Conservation (phyloP, 2,329 filamentous ascomycete genomes). For the Dactylellina drechsleri region DNA sequence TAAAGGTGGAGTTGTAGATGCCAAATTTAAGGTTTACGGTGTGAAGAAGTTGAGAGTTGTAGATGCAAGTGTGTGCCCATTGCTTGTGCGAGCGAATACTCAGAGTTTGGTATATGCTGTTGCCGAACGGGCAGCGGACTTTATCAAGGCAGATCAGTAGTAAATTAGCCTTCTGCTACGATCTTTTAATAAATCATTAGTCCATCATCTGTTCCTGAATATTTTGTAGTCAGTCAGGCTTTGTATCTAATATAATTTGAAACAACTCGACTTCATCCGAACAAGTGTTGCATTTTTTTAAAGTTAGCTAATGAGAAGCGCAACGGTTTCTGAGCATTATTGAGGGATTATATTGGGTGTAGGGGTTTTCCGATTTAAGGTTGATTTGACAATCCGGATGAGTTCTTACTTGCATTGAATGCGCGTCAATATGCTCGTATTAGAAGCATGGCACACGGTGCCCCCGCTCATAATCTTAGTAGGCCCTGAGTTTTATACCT, state of each 20-base stretch:
- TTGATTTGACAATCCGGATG: neutral
- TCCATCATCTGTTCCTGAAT: too few species aligned
- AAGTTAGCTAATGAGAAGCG: too few species aligned
- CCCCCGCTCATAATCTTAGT: too few species aligned
- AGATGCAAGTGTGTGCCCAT: conserved; percentile 62
- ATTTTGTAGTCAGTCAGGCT: too few species aligned
- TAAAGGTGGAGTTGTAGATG: conserved; percentile 61
- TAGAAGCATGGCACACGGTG: neutral
- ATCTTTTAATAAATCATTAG: neutral
- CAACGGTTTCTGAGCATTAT: too few species aligned
- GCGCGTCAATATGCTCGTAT: neutral
- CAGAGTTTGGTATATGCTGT: conserved; percentile 59
- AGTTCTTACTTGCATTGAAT: neutral
- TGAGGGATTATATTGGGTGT: too few species aligned
- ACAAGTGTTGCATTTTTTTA: too few species aligned
- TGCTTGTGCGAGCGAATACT: conserved; percentile 60
- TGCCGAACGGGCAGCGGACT: conserved; percentile 65
- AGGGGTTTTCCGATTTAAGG: too few species aligned
- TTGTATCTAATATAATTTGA: too few species aligned
- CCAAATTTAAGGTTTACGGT: conserved; percentile 61
- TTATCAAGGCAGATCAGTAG: conserved; percentile 62
- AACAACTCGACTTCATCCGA: too few species aligned
- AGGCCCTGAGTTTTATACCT: too few species aligned
- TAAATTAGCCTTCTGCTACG: neutral
- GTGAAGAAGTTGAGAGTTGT: conserved; percentile 62